These are phyloP conservation scores for Cryptococcus jaspeensis DNA, from an alignment of 1,284 basidiomycete genomes.

Conservation along the genomic window DNA sequence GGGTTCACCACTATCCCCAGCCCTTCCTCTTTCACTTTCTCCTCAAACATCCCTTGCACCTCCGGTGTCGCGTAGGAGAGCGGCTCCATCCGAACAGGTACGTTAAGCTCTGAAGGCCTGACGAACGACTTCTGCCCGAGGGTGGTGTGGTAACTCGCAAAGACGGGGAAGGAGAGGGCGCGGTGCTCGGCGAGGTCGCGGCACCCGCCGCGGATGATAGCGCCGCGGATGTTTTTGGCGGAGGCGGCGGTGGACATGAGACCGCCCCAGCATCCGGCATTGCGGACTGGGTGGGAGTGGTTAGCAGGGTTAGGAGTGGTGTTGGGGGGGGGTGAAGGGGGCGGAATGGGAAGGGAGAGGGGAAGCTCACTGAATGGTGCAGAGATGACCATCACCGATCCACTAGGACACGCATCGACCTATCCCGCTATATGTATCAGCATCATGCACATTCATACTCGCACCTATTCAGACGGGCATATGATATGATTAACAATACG, in stretches of 20 bases:
- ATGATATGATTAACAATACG: too few relatives aligned
- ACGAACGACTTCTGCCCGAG: conserved; percentile 87
- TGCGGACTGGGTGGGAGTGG: background rate
- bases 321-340: conserved; percentile 1
- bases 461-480: too few relatives aligned
- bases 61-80: background rate
- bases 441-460: too few relatives aligned
- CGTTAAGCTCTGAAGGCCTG: conserved; percentile 72
- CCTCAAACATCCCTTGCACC: conserved; percentile 16
- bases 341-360: background rate
- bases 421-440: conserved; percentile 3
- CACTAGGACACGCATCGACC: conserved; percentile 69
- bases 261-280: conserved; percentile 49
- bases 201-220: conserved; percentile 54
- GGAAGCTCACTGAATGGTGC: conserved; percentile 65
- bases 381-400: conserved; percentile 72
- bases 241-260: conserved; percentile 54
- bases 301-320: background rate
- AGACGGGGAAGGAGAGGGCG: conserved; percentile 46
- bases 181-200: conserved; percentile 53
- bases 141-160: conserved; percentile 33
- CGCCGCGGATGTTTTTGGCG: conserved; percentile 47
- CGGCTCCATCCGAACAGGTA: conserved; percentile 63
- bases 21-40: conserved; percentile 51
- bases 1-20: too few relatives aligned